These are phyloP conservation scores for Mycena latifolia DNA, from an alignment of 768 basidiomycete species.

Conservation along the genomic window DNA sequence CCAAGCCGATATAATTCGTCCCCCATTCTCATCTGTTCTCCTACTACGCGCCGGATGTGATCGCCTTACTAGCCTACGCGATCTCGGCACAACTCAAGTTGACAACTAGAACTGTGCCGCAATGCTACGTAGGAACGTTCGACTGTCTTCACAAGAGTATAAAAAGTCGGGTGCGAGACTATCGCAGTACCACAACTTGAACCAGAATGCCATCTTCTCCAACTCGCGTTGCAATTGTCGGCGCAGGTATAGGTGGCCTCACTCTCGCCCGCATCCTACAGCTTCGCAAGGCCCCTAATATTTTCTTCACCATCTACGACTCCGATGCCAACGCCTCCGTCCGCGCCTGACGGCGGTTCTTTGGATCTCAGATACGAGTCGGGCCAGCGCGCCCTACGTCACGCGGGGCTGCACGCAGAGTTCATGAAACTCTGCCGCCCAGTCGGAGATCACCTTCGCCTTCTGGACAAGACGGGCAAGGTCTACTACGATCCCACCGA, in stretches of 20 bases:
- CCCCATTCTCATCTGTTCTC: too few species aligned
- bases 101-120: too few species aligned
- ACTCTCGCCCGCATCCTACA: slow-evolving; percentile 35
- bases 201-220: slow-evolving; percentile 6
- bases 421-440: slow-evolving; percentile 33
- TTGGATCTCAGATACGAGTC: slow-evolving; percentile 35
- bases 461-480: slow-evolving; percentile 25
- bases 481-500: slow-evolving; percentile 12
- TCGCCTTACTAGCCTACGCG: too few species aligned
- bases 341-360: slow-evolving; percentile 31
- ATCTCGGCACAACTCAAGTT: too few species aligned
- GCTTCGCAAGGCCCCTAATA: slow-evolving; percentile 14
- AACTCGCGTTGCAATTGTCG: slow-evolving; percentile 33
- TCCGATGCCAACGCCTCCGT: slow-evolving; percentile 22
- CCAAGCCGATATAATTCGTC: too few species aligned
- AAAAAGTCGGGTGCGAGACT: too few species aligned
- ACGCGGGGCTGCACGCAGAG: slow-evolving; percentile 31
- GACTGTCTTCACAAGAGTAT: too few species aligned
- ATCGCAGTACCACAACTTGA: too few species aligned
- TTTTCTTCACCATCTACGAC: slow-evolving; percentile 32
- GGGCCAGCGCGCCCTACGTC: slow-evolving; percentile 34
- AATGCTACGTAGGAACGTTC: too few species aligned
- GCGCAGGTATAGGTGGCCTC: too few species aligned
- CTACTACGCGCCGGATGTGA: too few species aligned
- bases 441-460: slow-evolving; percentile 18